Base-by-base conservation (phyloP, 1,284 basidiomycete species). In the Sanghuangporus sanghuang region DNA sequence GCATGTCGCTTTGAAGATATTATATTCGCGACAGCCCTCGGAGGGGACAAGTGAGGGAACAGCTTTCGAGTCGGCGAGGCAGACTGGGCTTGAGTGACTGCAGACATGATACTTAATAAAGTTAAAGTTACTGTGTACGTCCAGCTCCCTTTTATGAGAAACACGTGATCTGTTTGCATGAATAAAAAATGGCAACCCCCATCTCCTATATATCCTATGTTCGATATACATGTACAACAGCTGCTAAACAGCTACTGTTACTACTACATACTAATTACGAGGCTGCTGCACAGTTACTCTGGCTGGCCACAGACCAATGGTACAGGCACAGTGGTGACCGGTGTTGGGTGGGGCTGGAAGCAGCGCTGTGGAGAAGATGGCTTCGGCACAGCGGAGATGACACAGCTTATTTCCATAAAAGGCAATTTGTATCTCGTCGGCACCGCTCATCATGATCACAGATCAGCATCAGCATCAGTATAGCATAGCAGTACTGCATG, bases 1-100 rank as follows among this genome's bases (percentile, higher is more conserved):
- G 56, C 48, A 50, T 38, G 57, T 21, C 62, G 62, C 40, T 55
- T 64, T 12, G 62, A 55, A 16, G 57, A 48, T 36, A 59, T 64
- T 48, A 64, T 59, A 42, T 39, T 54, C 18, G 55, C 57, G 32
- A 64, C 62, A 18, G 62, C 57, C n/a, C 32, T 64, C 7, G 62
- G 27, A 35, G 60, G 57, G 16, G 55, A 53, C 9, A 57, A 36
- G 36, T 58, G 38, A 14, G 62, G 36, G 23, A 63, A 53, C 8
- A 18, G 21, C 46, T 42, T 57, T 21, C 55, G 55, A 11, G 46
- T 52, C 3, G 62, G 50, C 6, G 55, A 50, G 12, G 46, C 3
- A 32, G 60, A n/a, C 16, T 61, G 60, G 12, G 50, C 14, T 16
- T 53, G 50, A 23, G 50, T 32, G 23, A 50, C 42, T n/a, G 49